Base-by-base conservation (phyloP, 768 basidiomycete species). In the Megacollybia marginata region DNA sequence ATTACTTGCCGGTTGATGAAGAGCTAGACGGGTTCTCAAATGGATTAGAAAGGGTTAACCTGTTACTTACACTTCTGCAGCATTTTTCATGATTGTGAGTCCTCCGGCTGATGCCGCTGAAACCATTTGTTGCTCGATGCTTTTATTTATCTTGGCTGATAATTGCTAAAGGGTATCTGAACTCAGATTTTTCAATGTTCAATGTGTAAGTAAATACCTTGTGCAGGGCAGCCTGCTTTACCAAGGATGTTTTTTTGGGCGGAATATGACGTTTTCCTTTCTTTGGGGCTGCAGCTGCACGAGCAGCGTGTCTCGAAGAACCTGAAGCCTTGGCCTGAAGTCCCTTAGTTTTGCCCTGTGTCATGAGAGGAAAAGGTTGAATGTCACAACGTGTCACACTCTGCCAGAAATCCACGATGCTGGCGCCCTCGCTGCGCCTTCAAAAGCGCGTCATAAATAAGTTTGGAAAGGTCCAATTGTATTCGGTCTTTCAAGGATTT, bases 41-140 rank as follows among this genome's bases (percentile, higher is more conserved):
- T 28, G 4, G 23, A 28, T 28, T 28, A 28, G 23, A 28, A 28
- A 28, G 23, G 23, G 6, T 28, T 28, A 28, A 28, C 4, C 2
- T 28, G 23, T 28, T 28, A 28, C 23, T 28, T 28, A 28, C 23
- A 6, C 23, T 28, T 28, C 23, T 28, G 23, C 71, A 12, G 69
- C 65, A 53, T 83, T 79, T 69, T 88, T 89, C 92, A 97, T 92
- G 63, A 97, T 92, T 28, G 90, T 90, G 53, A 97, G 73, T 64
- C 90, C 92, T 35, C 93, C 93, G 40, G 83, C 73, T 5, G 89
- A 92, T 3, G 93, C 93, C 7, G 92, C 92, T 45, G 81, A 71
- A 11, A 91, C 88, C 82, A 93, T 91, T 66, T 94, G 92, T 48
- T 78, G 75, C 64, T 97, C 93, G 58, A 97, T 93, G 18, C 88